These are phyloP conservation scores for Jaltomata sinuosa DNA, from an alignment of 257 asterid genomes.

Conservation along the genomic window DNA sequence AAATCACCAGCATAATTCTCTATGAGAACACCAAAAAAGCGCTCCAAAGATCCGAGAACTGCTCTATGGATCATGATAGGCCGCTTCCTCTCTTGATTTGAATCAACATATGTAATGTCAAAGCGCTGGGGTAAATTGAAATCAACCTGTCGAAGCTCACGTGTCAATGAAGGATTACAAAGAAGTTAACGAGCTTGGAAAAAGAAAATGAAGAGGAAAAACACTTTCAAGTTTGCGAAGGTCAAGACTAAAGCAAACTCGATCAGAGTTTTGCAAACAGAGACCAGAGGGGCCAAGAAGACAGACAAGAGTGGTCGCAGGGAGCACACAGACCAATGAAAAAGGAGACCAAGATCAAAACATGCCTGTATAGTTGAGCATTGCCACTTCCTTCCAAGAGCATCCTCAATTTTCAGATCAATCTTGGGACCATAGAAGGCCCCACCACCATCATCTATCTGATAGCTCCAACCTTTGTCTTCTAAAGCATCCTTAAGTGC, in stretches of 20 bases:
- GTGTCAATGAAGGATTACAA: not conserved
- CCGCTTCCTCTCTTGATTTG: conserved; percentile 69
- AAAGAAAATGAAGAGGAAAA: not conserved
- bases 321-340: not conserved
- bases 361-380: conserved; percentile 94
- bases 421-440: conserved; percentile 98
- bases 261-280: not conserved
- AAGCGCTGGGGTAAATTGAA: conserved; percentile 88
- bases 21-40: conserved; percentile 87
- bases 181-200: not conserved
- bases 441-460: conserved; percentile 93
- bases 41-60: conserved; percentile 89
- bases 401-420: conserved; percentile 96
- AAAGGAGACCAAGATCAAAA: not conserved
- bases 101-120: conserved; percentile 71
- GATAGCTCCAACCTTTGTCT: conserved; percentile 87
- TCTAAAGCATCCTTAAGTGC: conserved; percentile 81
- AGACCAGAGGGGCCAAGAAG: not conserved
- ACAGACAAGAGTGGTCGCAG: not conserved
- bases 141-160: conserved; percentile 53
- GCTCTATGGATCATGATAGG: conserved; percentile 97
- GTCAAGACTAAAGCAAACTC: not conserved
- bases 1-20: conserved; percentile 96
- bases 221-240: not conserved
- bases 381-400: conserved; percentile 98